Evolutionary conservation across 345 rosid species (phyloP), one percentile per base, ranked within the genome.

Genomic region (Brassica carinata): DNA sequence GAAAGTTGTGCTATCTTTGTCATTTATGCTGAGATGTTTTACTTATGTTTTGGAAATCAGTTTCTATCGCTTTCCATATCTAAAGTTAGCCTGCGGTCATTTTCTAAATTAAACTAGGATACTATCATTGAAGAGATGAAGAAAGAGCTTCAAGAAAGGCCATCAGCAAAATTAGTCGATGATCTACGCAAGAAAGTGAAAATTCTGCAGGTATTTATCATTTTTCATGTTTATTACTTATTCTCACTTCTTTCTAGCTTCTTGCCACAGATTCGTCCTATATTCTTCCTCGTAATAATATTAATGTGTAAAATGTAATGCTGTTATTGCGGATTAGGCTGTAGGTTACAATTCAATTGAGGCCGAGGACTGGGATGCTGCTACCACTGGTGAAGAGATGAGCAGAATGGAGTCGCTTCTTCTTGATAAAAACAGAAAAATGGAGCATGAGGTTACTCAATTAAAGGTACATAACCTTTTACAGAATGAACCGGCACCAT

Each of bases 301-400:
- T 72, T 72, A 63, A 31, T 43, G 53, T 72, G 27, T 68, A 27
- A 67, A 43, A 58, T 67, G 53, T 83, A 55, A 79, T 67, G 53
- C 8, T 31, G 29, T 15, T 73, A 9, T 64, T 82, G 65, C 43
- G 7, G 69, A 81, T 79, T 83, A 96, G 99, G 97, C 97, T 64
- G 98, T 94, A 67, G 98, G 96, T 71, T 96, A 96, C 86, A 96
- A 94, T 88, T 93, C 97, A 64, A 92, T 92, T 79, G 99, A 96
- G 85, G 99, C 97, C 81, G 99, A 96, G 86, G 97, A 96, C 82
- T 96, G 99, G 99, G 99, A 96, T 81, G 94, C 79, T 51, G 99
- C 99, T 73, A 90, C 99, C 64, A 82, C 85, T 38, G 95, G 94
- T 72, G 95, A 96, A 81, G 99, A 93, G 87, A 96, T 93, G 97